Evolutionary conservation across 306 rosid genomes (phyloP).

Genomic region (Adenanthera pavonina): DNA sequence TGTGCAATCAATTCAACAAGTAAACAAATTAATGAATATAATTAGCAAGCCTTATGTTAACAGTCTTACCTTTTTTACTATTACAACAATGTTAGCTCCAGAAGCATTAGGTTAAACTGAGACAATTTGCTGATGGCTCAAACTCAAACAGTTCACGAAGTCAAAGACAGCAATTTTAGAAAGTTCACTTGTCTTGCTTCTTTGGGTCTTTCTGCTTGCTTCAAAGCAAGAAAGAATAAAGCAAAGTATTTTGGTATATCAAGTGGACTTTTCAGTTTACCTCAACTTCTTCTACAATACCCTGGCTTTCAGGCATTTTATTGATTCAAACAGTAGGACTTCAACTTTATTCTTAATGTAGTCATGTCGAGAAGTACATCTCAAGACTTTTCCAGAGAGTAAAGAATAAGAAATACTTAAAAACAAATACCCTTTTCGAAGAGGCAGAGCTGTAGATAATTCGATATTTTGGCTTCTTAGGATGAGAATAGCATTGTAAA

Average conservation of each 20-base stretch:
- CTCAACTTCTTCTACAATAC: not conserved
- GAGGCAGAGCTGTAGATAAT: constrained; percentile 28
- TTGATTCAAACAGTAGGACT: constrained; percentile 30
- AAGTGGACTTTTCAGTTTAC: not conserved
- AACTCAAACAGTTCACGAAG: constrained; percentile 25
- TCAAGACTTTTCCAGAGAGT: constrained; percentile 24
- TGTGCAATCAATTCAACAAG: constrained; percentile 26
- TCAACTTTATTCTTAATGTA: constrained; percentile 7
- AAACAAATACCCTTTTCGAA: constrained; percentile 13
- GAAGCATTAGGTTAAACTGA: not conserved
- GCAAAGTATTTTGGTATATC: not conserved
- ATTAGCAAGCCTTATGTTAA: constrained; percentile 27
- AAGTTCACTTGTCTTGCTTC: not conserved
- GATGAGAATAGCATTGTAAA: constrained; percentile 1
- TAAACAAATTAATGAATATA: not conserved
- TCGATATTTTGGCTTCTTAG: constrained; percentile 29
- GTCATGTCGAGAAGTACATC: constrained; percentile 26
- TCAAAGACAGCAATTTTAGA: constrained; percentile 26
- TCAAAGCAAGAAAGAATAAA: constrained; percentile 15
- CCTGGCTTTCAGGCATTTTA: constrained; percentile 18
- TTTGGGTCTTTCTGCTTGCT: constrained; percentile 13
- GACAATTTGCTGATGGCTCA: not conserved
- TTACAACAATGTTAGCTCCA: constrained; percentile 1
- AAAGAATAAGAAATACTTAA: not conserved
- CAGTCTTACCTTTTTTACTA: not conserved